These are phyloP conservation scores for Athelia sp. DNA, from an alignment of 1,284 basidiomycete genomes.

Conservation along the genomic window DNA sequence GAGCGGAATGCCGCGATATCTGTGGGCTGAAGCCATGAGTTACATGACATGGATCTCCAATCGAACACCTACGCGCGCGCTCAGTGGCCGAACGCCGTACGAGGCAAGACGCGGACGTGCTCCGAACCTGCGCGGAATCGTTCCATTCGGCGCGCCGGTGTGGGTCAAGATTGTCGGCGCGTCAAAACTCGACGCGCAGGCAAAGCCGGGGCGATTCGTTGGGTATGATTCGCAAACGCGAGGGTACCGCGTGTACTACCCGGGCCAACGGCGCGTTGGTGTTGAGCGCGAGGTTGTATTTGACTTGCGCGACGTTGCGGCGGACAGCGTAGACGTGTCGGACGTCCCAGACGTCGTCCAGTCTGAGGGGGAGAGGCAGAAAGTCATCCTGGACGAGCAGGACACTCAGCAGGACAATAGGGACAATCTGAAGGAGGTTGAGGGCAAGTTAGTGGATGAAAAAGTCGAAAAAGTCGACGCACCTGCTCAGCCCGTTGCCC, in stretches of 20 bases:
- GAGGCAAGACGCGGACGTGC: conserved; percentile 21
- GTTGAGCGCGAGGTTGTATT: conserved; percentile 12
- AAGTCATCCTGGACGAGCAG: too few species aligned
- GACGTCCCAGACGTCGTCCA: too few species aligned
- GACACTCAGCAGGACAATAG: too few species aligned
- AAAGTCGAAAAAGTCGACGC: too few species aligned
- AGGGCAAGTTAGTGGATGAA: too few species aligned
- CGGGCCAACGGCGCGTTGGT: conserved; percentile 15
- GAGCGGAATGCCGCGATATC: conserved; percentile 19
- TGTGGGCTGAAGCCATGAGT: conserved; percentile 29
- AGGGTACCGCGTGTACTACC: conserved; percentile 25
- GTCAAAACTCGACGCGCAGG: conserved; percentile 20
- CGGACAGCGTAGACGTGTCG: too few species aligned
- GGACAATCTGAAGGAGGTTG: too few species aligned
- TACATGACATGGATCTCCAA: conserved; percentile 35
- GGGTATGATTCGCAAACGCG: conserved; percentile 22
- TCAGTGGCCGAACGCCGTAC: conserved; percentile 25
- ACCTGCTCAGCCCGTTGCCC: too few species aligned
- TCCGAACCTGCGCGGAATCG: conserved; percentile 23
- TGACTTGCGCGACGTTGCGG: too few species aligned
- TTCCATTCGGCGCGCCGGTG: conserved; percentile 23
- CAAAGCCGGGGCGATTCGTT: conserved; percentile 21
- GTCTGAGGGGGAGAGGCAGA: too few species aligned
- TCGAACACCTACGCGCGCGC: conserved; percentile 22
- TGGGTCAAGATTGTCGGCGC: conserved; percentile 19